These are phyloP conservation scores for Barnettozyma siamensis DNA, from an alignment of 805 yeast species.

Conservation along the genomic window DNA sequence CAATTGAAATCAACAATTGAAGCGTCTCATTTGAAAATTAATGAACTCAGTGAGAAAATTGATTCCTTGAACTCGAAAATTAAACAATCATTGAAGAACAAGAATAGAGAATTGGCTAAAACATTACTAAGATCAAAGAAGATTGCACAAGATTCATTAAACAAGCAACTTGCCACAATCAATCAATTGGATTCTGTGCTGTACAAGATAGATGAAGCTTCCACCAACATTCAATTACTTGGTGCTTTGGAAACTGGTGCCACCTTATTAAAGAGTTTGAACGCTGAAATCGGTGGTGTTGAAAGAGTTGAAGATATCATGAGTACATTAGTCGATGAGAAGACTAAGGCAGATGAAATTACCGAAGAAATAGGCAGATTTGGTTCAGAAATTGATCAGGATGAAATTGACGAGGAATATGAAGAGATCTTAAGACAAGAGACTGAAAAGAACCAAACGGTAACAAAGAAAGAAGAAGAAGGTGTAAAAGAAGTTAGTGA, in stretches of 20 bases:
- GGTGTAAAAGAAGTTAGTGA: slow-evolving; percentile 17
- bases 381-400: slow-evolving; percentile 22
- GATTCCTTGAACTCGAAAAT: slow-evolving; percentile 13
- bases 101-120: slow-evolving; percentile 26
- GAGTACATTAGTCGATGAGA: slow-evolving; percentile 35
- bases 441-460: neutral
- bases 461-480: slow-evolving; percentile 3
- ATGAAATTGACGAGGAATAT: slow-evolving; percentile 34
- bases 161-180: slow-evolving; percentile 27
- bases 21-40: slow-evolving; percentile 18
- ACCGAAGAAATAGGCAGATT: slow-evolving; percentile 27
- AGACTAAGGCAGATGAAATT: slow-evolving; percentile 33
- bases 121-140: slow-evolving; percentile 30
- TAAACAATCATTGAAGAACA: slow-evolving; percentile 19
- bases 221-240: slow-evolving; percentile 34
- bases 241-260: slow-evolving; percentile 33
- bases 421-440: slow-evolving; percentile 24
- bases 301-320: slow-evolving; percentile 37
- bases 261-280: slow-evolving; percentile 31
- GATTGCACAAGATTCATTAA: slow-evolving; percentile 30
- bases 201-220: slow-evolving; percentile 37
- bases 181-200: slow-evolving; percentile 34
- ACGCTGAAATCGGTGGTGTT: slow-evolving; percentile 36
- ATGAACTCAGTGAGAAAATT: slow-evolving; percentile 19
- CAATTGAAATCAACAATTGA: slow-evolving; percentile 27